phyloP scores from a whole-genome alignment of 2,329 filamentous ascomycete species.

The Curvularia lunata region DNA sequence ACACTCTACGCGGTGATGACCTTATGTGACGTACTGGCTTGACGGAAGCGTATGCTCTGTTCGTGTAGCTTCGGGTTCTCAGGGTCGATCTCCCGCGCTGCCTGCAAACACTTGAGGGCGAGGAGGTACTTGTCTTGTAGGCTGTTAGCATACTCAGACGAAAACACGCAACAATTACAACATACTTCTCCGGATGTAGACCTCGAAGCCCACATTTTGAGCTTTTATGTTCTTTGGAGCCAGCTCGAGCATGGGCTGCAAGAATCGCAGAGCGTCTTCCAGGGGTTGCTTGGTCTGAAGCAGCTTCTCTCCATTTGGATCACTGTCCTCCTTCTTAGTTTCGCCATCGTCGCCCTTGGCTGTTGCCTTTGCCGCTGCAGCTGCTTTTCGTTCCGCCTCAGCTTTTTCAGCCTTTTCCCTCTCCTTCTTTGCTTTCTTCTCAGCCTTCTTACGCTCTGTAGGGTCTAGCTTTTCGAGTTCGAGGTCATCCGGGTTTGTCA shows the following conservation, averaged over 20 bases:
- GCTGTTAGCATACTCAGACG: slow-evolving; percentile 4
- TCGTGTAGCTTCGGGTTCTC: slow-evolving; percentile 76
- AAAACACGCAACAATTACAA: slow-evolving; percentile 17
- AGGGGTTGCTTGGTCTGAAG: slow-evolving; percentile 82
- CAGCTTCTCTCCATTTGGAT: slow-evolving; percentile 82
- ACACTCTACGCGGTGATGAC: neutral
- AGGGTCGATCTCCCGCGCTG: slow-evolving; percentile 71
- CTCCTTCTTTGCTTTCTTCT: slow-evolving; percentile 89
- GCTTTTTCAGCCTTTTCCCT: slow-evolving; percentile 73
- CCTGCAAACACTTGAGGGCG: slow-evolving; percentile 83
- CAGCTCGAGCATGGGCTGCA: slow-evolving; percentile 80
- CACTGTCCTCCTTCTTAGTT: slow-evolving; percentile 85
- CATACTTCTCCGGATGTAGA: slow-evolving; percentile 84
- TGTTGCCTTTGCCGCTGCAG: slow-evolving; percentile 66
- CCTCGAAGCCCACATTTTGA: slow-evolving; percentile 87
- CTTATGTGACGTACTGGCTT: slow-evolving; percentile 52
- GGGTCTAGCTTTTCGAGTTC: slow-evolving; percentile 60
- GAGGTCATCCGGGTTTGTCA: slow-evolving; percentile 66
- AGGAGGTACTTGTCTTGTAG: slow-evolving; percentile 80
- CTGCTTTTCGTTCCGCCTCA: slow-evolving; percentile 78
- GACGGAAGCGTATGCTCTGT: slow-evolving; percentile 73
- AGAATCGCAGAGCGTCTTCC: slow-evolving; percentile 84
- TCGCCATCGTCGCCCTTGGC: slow-evolving; percentile 67
- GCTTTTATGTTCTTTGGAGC: slow-evolving; percentile 80
- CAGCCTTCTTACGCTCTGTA: slow-evolving; percentile 80